Conservation (phyloP, 257 asterid species). For the Solanum ossicruentum region DNA sequence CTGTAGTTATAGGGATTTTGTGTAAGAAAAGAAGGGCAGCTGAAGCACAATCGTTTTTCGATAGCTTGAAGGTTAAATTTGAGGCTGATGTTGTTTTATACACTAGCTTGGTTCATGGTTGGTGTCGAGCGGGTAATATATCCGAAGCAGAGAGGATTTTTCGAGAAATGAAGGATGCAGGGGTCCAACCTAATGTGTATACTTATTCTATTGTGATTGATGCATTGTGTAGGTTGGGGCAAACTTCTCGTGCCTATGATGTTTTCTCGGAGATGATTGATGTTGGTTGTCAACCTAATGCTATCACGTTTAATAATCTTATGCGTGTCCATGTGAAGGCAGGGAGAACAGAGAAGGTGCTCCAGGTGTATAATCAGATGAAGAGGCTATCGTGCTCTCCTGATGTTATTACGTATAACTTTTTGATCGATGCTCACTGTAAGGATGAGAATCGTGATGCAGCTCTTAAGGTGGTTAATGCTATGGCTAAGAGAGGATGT, state of each 20-base stretch:
- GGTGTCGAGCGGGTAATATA: conserved; percentile 72
- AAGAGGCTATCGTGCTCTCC: conserved; percentile 58
- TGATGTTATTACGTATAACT: conserved; percentile 70
- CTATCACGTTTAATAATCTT: conserved; percentile 64
- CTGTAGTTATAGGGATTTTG: conserved; percentile 47
- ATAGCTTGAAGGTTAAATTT: conserved; percentile 57
- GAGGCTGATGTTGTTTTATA: conserved; percentile 70
- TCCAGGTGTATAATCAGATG: conserved; percentile 86
- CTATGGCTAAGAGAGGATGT: conserved; percentile 58
- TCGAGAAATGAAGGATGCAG: conserved; percentile 56
- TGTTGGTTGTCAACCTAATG: conserved; percentile 59
- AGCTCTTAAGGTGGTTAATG: conserved; percentile 57
- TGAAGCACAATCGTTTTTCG: conserved; percentile 78
- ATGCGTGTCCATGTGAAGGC: conserved; percentile 93
- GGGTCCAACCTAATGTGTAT: conserved; percentile 54
- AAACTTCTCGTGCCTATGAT: conserved; percentile 80
- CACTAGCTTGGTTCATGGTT: conserved; percentile 75
- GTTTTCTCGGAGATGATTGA: conserved; percentile 82
- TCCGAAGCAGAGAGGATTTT: conserved; percentile 71
- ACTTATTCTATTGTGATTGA: conserved; percentile 78
- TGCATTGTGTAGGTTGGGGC: conserved; percentile 81
- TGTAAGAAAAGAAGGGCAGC: conserved; percentile 58
- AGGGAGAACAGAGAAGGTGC: conserved; percentile 74
- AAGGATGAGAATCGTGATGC: conserved; percentile 66
- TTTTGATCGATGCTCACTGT: conserved; percentile 66